Conservation (phyloP, 2,329 filamentous ascomycete species). For the Trichoderma breve region DNA sequence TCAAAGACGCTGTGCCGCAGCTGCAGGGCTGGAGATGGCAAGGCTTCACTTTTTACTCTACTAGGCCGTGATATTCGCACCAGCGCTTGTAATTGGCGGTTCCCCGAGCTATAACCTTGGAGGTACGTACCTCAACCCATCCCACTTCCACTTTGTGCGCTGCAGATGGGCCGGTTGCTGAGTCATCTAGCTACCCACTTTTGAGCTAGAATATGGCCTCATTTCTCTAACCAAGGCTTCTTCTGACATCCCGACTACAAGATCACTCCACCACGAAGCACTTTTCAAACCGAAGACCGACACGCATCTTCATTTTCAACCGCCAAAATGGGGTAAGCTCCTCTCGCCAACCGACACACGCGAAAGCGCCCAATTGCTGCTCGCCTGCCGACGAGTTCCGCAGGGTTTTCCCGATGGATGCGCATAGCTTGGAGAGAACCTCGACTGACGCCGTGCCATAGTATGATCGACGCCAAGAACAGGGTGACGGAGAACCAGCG, state of each 20-base stretch:
- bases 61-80: neutral
- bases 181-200: slow-evolving; percentile 33
- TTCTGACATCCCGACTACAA: slow-evolving; percentile 12
- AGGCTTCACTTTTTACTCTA: neutral
- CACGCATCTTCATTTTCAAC: slow-evolving; percentile 27
- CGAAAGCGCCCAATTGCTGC: slow-evolving; percentile 3
- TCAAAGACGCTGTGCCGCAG: neutral
- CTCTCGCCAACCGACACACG: neutral
- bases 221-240: slow-evolving; percentile 33
- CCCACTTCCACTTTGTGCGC: neutral
- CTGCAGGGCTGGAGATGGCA: neutral
- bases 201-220: slow-evolving; percentile 40
- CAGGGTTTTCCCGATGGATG: neutral
- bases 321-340: slow-evolving; percentile 43
- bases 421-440: slow-evolving; percentile 4
- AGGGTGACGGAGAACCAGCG: slow-evolving; percentile 72
- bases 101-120: neutral
- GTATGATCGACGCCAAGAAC: slow-evolving; percentile 71
- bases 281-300: slow-evolving; percentile 25
- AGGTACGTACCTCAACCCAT: neutral
- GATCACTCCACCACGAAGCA: slow-evolving; percentile 27
- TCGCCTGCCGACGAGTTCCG: neutral
- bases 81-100: slow-evolving; percentile 6
- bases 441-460: slow-evolving; percentile 28
- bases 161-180: slow-evolving; percentile 29